Conservation (phyloP, 192 early-diverging fungal species). For the Coemansia sp. region DNA sequence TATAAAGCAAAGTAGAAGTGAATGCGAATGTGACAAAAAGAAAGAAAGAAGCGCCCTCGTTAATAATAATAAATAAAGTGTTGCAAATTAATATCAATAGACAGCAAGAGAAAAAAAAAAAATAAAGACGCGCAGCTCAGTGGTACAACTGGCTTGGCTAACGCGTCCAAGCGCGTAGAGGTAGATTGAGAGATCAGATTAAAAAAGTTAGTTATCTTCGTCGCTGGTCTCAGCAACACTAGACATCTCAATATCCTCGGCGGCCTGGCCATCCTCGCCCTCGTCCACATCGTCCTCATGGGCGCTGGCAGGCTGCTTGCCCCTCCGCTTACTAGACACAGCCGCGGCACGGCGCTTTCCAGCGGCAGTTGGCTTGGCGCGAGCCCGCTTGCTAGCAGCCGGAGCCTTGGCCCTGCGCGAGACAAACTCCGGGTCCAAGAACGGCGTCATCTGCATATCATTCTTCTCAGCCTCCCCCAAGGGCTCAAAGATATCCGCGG, state of each 20-base stretch:
- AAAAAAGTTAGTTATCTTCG: background rate
- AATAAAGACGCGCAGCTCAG: too few relatives aligned
- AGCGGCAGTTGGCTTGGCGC: background rate
- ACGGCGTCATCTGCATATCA: conserved; percentile 14
- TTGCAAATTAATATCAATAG: too few relatives aligned
- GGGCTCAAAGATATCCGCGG: conserved; percentile 65
- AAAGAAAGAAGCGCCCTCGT: background rate
- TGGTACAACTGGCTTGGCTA: too few relatives aligned
- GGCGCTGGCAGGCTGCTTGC: conserved; percentile 14
- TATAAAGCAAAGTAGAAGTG: background rate
- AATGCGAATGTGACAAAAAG: background rate
- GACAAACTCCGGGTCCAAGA: conserved; percentile 40
- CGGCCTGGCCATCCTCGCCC: conserved; percentile 16
- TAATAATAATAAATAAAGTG: background rate
- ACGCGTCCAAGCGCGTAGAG: conserved; percentile 6
- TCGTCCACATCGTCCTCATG: conserved; percentile 3
- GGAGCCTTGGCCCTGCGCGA: conserved; percentile 23
- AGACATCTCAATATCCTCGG: conserved; percentile 21
- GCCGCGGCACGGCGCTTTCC: background rate
- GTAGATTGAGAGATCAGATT: background rate
- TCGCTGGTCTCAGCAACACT: conserved; percentile 30
- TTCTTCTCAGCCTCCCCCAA: conserved; percentile 13
- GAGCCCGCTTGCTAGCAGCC: conserved; percentile 20
- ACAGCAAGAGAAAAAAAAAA: background rate
- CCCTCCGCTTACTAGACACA: conserved; percentile 4